phyloP scores from a whole-genome alignment of 2,329 filamentous ascomycete genomes.

The Cordyceps fumosorosea region DNA sequence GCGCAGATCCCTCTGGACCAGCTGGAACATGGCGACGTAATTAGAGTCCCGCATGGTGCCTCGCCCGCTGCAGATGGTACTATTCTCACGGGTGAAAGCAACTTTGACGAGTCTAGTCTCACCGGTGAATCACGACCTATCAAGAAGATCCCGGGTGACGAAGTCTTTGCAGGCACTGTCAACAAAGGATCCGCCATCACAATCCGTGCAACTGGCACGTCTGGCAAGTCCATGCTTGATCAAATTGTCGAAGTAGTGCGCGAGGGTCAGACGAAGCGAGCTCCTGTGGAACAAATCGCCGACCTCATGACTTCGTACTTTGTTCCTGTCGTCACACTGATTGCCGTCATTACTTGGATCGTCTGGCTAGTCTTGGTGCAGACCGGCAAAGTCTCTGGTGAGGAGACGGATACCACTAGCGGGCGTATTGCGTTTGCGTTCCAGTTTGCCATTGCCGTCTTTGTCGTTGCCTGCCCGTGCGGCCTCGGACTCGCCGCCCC shows the following conservation, averaged over 20 bases:
- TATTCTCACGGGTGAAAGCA: conserved; percentile 54
- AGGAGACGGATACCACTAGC: conserved; percentile 52
- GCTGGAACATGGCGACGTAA: conserved; percentile 66
- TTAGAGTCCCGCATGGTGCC: conserved; percentile 69
- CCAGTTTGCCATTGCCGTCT: conserved; percentile 78
- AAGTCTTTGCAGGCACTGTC: conserved; percentile 66
- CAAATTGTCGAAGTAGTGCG: conserved; percentile 71
- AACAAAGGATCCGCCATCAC: conserved; percentile 61
- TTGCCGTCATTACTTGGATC: conserved; percentile 65
- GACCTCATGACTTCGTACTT: conserved; percentile 70
- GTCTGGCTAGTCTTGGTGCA: conserved; percentile 63
- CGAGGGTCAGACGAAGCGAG: conserved; percentile 69
- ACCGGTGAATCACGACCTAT: conserved; percentile 71
- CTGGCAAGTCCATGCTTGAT: conserved; percentile 70
- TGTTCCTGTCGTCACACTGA: conserved; percentile 62
- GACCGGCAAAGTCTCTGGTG: conserved; percentile 46
- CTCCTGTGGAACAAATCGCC: conserved; percentile 69
- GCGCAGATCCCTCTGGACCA: conserved; percentile 53
- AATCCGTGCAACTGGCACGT: conserved; percentile 56
- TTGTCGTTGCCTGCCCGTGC: conserved; percentile 81
- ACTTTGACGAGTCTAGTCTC: conserved; percentile 85
- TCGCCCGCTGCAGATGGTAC: conserved; percentile 81
- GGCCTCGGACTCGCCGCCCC: conserved; percentile 79
- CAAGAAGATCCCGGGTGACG: conserved; percentile 55
- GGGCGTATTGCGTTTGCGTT: conserved; percentile 68